Evolutionary conservation across 345 rosid species (phyloP).

Genomic region (Erodium maritimum): DNA sequence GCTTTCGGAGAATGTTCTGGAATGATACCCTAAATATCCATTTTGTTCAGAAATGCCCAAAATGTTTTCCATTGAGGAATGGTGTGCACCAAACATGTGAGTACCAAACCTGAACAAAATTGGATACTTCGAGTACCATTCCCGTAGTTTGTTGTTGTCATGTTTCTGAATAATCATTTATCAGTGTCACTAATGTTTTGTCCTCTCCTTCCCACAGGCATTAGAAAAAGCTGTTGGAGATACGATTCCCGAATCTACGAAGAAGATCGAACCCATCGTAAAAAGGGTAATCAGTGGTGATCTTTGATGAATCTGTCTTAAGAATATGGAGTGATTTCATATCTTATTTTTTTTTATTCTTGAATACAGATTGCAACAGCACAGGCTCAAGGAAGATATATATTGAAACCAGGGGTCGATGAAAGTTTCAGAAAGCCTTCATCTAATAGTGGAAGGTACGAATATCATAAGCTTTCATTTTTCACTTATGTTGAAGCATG

Average conservation of each 20-base stretch:
- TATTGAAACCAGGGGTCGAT: slow-evolving; percentile 61
- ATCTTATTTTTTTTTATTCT: slow-evolving; percentile 17
- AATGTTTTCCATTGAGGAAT: no score
- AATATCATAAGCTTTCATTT: background rate
- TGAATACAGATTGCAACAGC: slow-evolving; percentile 54
- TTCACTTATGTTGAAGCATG: background rate
- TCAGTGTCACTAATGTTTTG: slow-evolving; percentile 9
- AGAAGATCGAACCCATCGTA: slow-evolving; percentile 61
- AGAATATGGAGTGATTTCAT: slow-evolving; percentile 13
- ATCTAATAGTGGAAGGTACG: slow-evolving; percentile 70
- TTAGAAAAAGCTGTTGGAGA: slow-evolving; percentile 79
- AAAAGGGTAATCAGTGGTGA: slow-evolving; percentile 45
- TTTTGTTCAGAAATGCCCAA: no score
- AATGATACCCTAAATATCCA: background rate
- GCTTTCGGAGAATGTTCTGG: background rate
- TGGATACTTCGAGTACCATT: background rate
- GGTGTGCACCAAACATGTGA: no score
- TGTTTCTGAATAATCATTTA: slow-evolving; percentile 1
- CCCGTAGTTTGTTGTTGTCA: slow-evolving; percentile 3
- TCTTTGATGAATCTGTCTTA: slow-evolving; percentile 14
- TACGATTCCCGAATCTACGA: slow-evolving; percentile 40
- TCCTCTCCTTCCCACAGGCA: slow-evolving; percentile 29
- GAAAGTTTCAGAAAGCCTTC: slow-evolving; percentile 49
- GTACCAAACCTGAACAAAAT: no score
- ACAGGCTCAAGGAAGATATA: slow-evolving; percentile 72